Percentiles rank a stretch among this genome's conserved stretches.
phyloP scores from a whole-genome alignment of 2,329 filamentous ascomycete species.

The Torrubiella hemipterigena region DNA sequence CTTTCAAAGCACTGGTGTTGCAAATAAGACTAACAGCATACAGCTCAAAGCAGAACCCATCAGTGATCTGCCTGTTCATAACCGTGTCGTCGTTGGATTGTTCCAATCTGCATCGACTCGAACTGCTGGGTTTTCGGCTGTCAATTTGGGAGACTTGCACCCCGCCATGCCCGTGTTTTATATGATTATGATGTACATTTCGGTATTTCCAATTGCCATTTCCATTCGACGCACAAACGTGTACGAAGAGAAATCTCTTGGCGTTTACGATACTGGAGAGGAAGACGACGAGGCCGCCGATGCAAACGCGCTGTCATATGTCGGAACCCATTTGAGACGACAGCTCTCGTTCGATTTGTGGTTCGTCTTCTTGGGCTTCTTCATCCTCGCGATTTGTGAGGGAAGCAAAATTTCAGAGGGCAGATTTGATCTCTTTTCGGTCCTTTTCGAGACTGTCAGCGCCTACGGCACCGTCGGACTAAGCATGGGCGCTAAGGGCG shows the following conservation, averaged over 20 bases:
- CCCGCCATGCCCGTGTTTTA: slow-evolving; percentile 90
- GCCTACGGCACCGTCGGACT: slow-evolving; percentile 92
- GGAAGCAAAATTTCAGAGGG: slow-evolving; percentile 52
- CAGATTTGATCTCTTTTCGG: slow-evolving; percentile 55
- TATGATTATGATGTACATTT: slow-evolving; percentile 99
- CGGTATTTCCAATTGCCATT: slow-evolving; percentile 92
- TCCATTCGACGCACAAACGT: slow-evolving; percentile 90
- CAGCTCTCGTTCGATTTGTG: slow-evolving; percentile 96
- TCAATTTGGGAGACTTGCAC: slow-evolving; percentile 68
- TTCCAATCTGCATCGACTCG: slow-evolving; percentile 86
- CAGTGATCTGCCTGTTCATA: slow-evolving; percentile 53
- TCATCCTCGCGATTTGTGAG: slow-evolving; percentile 85
- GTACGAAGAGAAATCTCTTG: slow-evolving; percentile 82
- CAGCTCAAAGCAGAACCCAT: slow-evolving; percentile 63
- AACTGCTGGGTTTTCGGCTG: slow-evolving; percentile 78
- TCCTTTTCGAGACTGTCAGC: slow-evolving; percentile 77
- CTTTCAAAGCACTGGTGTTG: neutral
- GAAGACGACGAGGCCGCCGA: slow-evolving; percentile 35
- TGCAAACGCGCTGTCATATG: slow-evolving; percentile 61
- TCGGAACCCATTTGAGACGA: slow-evolving; percentile 80
- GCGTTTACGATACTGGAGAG: slow-evolving; percentile 49
- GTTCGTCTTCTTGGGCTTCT: slow-evolving; percentile 91
- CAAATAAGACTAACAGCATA: slow-evolving; percentile 12
- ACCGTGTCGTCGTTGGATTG: slow-evolving; percentile 71
- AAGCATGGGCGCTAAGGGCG: slow-evolving; percentile 65